Evolutionary conservation across 1,139 yeast genomes (phyloP), one percentile per base, ranked within the genome.

Genomic region (Pichia cactophila): DNA sequence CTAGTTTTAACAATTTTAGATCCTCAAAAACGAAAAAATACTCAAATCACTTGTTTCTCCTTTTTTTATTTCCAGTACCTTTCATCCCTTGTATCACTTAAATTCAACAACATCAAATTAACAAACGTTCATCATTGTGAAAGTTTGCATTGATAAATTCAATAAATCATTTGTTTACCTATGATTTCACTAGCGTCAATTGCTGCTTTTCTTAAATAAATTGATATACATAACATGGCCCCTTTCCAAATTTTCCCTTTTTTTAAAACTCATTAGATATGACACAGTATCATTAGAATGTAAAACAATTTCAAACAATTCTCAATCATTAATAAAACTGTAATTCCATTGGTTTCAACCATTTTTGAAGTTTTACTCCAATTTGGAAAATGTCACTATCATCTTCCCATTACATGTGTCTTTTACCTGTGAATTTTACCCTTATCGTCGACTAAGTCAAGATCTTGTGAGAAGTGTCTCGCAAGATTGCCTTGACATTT

Each of bases 401-500:
- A 31, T 12, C n/a, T n/a, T 12, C 4, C 12, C n/a, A 31, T 12
- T 31, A 11, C 6, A 5, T 31, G n/a, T 14, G 35, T 8, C 12
- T 14, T 31, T 31, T 31, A 10, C 10, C 2, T 31, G 35, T 31
- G 35, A n/a, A 31, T 31, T 14, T 31, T 31, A 31, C 6, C 12
- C n/a, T 10, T 31, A 14, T 31, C 11, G 14, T 31, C n/a, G n/a
- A 31, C 16, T 14, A 16, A 5, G 38, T 35, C 38, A 43, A 35
- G 42, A 23, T 17, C 33, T 17, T 17, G 41, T 33, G 49, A 40
- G 49, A 47, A 43, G 48, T 29, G 36, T 45, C 44, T 23, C 46
- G 40, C 38, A 39, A 9, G 35, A 31, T 10, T 5, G 28, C n/a
- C 11, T 28, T 28, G 31, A 28, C 31, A 9, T 28, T 23, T 23